Percentiles rank a stretch among this genome's conserved stretches.
Evolutionary conservation across 2,329 filamentous ascomycete genomes (phyloP).

Genomic region (Coniochaeta prunicola): DNA sequence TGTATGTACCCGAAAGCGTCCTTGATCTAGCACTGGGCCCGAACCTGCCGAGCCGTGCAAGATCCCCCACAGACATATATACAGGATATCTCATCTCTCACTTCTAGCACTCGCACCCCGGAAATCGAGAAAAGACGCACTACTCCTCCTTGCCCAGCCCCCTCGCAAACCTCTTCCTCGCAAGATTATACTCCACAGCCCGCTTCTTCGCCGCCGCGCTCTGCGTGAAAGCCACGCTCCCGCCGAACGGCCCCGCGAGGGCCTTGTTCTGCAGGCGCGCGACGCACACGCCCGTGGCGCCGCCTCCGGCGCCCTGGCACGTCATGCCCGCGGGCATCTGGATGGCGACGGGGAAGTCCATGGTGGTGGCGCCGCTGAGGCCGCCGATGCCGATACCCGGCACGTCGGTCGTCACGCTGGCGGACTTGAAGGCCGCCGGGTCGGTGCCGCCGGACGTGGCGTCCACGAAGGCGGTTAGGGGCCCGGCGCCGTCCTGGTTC

Average conservation of each 20-base stretch:
- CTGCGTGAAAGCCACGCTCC: conserved; percentile 59
- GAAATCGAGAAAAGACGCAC: neutral
- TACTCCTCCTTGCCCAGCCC: neutral
- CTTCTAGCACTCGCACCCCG: neutral
- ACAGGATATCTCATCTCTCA: neutral
- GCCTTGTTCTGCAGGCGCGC: conserved; percentile 57
- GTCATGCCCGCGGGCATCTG: conserved; percentile 64
- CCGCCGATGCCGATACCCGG: conserved; percentile 50
- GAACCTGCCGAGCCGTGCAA: too few species aligned
- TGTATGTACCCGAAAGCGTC: too few species aligned
- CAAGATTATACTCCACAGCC: conserved; percentile 42
- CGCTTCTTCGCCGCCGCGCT: conserved; percentile 50
- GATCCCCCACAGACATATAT: too few species aligned
- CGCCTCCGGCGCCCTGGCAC: conserved; percentile 51
- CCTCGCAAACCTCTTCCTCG: neutral
- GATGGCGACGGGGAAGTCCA: conserved; percentile 57
- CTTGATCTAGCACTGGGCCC: too few species aligned
- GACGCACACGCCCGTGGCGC: conserved; percentile 55
- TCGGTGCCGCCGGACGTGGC: conserved; percentile 57
- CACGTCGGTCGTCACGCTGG: conserved; percentile 52
- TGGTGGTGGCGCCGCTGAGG: conserved; percentile 50
- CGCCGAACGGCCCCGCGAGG: conserved; percentile 58
- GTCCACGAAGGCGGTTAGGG: conserved; percentile 53
- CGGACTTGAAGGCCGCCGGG: conserved; percentile 49
- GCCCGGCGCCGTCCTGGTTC: conserved; percentile 65